A percentile compares a stretch with the other conserved stretches of the same genome.
Evolutionary conservation across 2,329 filamentous ascomycete species (phyloP).

Genomic region (Cercospora janseana): DNA sequence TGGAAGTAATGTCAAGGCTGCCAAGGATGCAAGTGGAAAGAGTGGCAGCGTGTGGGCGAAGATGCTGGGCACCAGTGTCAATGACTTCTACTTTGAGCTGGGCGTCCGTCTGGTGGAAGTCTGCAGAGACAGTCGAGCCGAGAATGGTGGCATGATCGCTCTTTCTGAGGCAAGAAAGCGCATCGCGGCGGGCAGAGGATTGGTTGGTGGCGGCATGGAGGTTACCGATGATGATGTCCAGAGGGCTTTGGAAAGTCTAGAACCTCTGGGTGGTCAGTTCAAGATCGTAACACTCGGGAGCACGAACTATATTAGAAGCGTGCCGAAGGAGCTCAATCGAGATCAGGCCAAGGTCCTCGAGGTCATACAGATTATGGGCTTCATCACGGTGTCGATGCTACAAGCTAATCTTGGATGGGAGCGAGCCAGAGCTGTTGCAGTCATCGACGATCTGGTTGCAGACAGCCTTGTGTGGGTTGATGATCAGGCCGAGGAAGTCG

Average conservation of each 20-base stretch:
- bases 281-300: slow-evolving; percentile 79
- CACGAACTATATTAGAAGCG: slow-evolving; percentile 82
- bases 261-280: slow-evolving; percentile 85
- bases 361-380: slow-evolving; percentile 84
- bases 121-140: slow-evolving; percentile 77
- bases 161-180: slow-evolving; percentile 75
- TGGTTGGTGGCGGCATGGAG: slow-evolving; percentile 72
- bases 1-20: slow-evolving; percentile 41
- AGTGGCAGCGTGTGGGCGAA: slow-evolving; percentile 83
- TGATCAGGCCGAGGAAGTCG: slow-evolving; percentile 76
- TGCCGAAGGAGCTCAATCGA: slow-evolving; percentile 91
- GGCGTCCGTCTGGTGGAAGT: slow-evolving; percentile 94
- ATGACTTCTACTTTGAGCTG: slow-evolving; percentile 98
- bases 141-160: slow-evolving; percentile 90
- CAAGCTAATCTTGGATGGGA: slow-evolving; percentile 85
- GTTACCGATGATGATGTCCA: slow-evolving; percentile 91
- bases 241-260: slow-evolving; percentile 80
- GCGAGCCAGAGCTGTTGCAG: slow-evolving; percentile 77
- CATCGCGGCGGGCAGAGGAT: slow-evolving; percentile 69
- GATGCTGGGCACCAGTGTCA: slow-evolving; percentile 84
- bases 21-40: slow-evolving; percentile 44
- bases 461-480: slow-evolving; percentile 95
- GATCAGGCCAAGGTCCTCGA: slow-evolving; percentile 93
- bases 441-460: slow-evolving; percentile 82
- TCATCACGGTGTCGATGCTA: slow-evolving; percentile 85